Base-by-base conservation (phyloP, 768 basidiomycete species). In the Leucocoprinus sp. region DNA sequence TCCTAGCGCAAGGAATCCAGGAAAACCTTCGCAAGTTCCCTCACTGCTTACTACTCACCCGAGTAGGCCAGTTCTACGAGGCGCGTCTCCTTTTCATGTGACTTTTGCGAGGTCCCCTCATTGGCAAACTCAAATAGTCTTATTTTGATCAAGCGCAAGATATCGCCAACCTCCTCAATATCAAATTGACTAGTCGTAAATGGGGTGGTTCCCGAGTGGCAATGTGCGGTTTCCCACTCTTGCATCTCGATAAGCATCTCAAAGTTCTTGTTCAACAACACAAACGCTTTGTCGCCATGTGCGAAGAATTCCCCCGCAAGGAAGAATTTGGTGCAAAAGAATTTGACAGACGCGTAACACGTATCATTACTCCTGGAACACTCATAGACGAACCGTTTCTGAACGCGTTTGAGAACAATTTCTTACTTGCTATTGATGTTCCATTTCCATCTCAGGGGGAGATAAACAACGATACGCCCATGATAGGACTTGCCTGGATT, bases 21-120 rank as follows among this genome's bases (percentile, higher is more conserved):
- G 62, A 74, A 19, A 91, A 96, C 56, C 69, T 86, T 15, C 65
- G 69, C 31, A 76, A 67, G 37, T 96, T 91, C 57, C 86, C 93
- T 17, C 86, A 93, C 54, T 93, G 92, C 57, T 72, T 96, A 22
- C 69, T 97, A 19, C 72, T 98, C 14, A 97, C 93, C 6, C 78
- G 90, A 43, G 92, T 97, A 8, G 93, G 93, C 11, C 84, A 91
- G 55, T 97, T 97, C 61, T 97, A 95, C 58, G 93, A 97, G 76
- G 93, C 90, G 59, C 31, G 66, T 8, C 18, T 12, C 28, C 36
- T 44, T 35, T 4, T 5, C 17, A 24, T 40, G 11, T 14, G n/a
- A 37, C 45, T 41, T 42, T 35, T 23, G 2, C 18, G 15, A 15
- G 7, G 18, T 14, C 24, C 28, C 12, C 37, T 23, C 44, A 5